Base-by-base conservation (phyloP, 2,329 filamentous ascomycete species). In the Knoxdaviesia capensis region DNA sequence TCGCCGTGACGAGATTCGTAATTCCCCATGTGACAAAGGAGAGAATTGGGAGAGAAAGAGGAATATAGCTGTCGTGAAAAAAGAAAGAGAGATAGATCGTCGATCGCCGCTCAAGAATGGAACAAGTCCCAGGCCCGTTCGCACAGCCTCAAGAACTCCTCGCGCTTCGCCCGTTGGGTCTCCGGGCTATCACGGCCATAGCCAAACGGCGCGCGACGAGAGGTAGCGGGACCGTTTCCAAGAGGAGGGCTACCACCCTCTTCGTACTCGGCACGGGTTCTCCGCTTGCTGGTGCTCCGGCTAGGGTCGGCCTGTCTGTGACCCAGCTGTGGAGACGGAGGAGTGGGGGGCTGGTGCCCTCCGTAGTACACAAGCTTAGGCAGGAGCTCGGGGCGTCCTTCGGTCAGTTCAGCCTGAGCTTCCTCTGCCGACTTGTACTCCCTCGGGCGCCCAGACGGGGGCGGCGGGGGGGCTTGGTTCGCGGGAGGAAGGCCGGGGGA, bases 391-490 rank as follows among this genome's bases (percentile, higher is more conserved):
- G 93, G 80, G 44, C 90, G 76, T n/a, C 90, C 90, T 41, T 85
- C 87, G 5, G 87, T 79, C 47, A 98, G 62, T 48, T 90, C 84
- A 44, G 84, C 82, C 46, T 96, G 87, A 3, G 85, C 90, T 56
- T 98, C 90, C 57, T 98, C 90, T 8, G 90, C 90, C 4, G 88
- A 94, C 52, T 86, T 82, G 60, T 93, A 96, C 55, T 96, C 90
- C 44, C 88, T 74, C 7, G 77, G 67, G 45, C 88, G 75, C 1
- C 68, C 67, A 6, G 70, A 70, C 29, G 73, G 66, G 2, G 69
- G 71, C 6, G 64, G 59, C 39, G 69, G 65, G 41, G 61, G 59
- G 20, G 58, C 56, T 47, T 48, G 66, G 52, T 63, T 66, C 1
- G 42, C 37, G 42, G 67, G 71, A 31, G 77, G 75, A 49, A 85